These are phyloP conservation scores for Thalia dealbata DNA, from an alignment of 176 grass and related monocot genomes.

Conservation along the genomic window DNA sequence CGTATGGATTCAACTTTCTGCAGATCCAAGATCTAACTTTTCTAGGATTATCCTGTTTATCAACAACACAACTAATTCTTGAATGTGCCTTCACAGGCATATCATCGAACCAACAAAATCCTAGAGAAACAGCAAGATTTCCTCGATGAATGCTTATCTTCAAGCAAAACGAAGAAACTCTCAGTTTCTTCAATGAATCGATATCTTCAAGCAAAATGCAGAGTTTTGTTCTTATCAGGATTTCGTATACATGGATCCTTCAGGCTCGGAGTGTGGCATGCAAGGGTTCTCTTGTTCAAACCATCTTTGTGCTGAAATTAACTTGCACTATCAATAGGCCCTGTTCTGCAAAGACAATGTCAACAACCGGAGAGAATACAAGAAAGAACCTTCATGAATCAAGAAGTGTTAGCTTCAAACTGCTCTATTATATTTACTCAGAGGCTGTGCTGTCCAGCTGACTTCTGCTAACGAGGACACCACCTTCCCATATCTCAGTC, in stretches of 20 bases:
- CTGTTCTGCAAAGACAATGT: neutral
- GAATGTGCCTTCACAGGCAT: too few relatives aligned
- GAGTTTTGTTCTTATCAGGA: too few relatives aligned
- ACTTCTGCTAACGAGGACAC: constrained; percentile 37
- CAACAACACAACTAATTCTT: too few relatives aligned
- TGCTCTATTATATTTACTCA: neutral
- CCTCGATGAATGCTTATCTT: too few relatives aligned
- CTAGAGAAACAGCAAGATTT: too few relatives aligned
- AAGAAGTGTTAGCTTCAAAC: neutral
- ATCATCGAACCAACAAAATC: too few relatives aligned
- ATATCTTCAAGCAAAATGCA: neutral
- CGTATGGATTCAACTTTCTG: neutral
- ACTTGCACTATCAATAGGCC: neutral
- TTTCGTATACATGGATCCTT: neutral
- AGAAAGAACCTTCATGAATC: neutral
- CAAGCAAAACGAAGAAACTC: too few relatives aligned
- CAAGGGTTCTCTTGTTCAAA: neutral
- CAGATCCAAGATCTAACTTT: neutral
- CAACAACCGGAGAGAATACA: neutral
- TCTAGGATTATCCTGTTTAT: too few relatives aligned
- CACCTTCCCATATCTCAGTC: constrained; percentile 74
- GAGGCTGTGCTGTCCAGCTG: constrained; percentile 33
- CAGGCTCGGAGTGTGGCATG: neutral
- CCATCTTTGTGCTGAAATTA: neutral
- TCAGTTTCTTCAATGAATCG: too few relatives aligned